These are phyloP conservation scores for Coccomyxa subellipsoidea DNA, from an alignment of 163 green algal genomes.

Conservation along the genomic window DNA sequence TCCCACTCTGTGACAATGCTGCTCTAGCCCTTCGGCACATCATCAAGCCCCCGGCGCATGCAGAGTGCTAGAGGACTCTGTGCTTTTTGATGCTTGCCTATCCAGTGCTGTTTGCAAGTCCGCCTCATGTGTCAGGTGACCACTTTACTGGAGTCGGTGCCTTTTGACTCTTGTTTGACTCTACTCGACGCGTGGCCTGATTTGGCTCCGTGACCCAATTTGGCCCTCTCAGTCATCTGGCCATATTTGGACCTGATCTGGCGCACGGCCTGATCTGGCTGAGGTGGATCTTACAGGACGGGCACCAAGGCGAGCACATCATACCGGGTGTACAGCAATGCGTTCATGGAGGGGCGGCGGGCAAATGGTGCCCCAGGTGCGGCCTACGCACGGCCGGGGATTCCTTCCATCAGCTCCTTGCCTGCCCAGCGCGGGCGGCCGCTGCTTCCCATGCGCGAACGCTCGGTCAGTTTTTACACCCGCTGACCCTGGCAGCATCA, in stretches of 20 bases:
- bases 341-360: conserved; percentile 10
- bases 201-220: no score
- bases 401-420: background rate
- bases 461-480: background rate
- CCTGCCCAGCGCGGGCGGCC: background rate
- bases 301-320: background rate
- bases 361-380: background rate
- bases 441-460: background rate
- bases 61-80: no score
- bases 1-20: background rate
- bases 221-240: no score
- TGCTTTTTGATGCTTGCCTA: no score
- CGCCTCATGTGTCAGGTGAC: no score
- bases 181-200: no score
- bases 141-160: no score
- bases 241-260: no score
- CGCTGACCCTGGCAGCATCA: no score
- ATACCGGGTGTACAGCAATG: conserved; percentile 8
- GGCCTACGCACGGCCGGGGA: background rate
- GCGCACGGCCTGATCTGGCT: background rate
- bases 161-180: no score
- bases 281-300: background rate
- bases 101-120: no score
- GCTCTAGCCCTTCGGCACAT: background rate
- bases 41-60: no score